Evolutionary conservation across 108 stramenopile genomes (phyloP), one percentile per base, ranked within the genome.

Genomic region (Cyclotella baltica): DNA sequence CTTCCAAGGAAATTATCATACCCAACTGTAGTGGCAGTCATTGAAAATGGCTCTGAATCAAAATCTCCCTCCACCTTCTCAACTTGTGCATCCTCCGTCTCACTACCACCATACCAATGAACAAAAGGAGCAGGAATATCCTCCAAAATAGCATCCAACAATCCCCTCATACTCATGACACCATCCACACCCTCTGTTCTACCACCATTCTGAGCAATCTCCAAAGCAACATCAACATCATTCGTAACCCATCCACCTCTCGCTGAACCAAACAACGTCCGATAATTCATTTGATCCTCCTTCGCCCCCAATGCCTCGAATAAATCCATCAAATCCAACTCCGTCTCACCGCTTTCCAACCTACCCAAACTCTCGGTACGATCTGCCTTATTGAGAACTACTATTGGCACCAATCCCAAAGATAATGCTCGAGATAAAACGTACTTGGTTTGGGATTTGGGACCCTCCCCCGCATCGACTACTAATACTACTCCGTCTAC

Each of bases 381-480:
- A 80, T 99, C 98, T 34, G 93, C 94, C 88, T 99, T 99, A 87
- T 98, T 99, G 25, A 99, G 75, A n/a, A 99, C 92, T 20, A 99
- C 97, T 30, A 98, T 87, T 0, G 97, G 97, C 40, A 80, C 73
- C 3, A 98, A 73, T 11, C 94, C 94, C 35, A 89, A 61, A 23
- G 79, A 77, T 43, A 99, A 76, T 2, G 99, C 98, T 63, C 98
- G 87, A 51, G 84, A 88, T 6, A 99, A 80, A 13, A 99, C 98
- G 71, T 98, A 99, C 43, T 98, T 95, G 19, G 98, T 99, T 70
- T 99, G 98, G 13, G 93, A 88, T 92, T 96, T 98, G 35, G 98
- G 97, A 9, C 98, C 99, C 79, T 96, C 95, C 2, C 79, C 88
- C 3, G 91, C 93, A 78, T 96, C 95, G 0, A 96, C 95, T 0